Evolutionary conservation across 805 yeast species (phyloP).

Genomic region (Starmerella gropengiesseri): DNA sequence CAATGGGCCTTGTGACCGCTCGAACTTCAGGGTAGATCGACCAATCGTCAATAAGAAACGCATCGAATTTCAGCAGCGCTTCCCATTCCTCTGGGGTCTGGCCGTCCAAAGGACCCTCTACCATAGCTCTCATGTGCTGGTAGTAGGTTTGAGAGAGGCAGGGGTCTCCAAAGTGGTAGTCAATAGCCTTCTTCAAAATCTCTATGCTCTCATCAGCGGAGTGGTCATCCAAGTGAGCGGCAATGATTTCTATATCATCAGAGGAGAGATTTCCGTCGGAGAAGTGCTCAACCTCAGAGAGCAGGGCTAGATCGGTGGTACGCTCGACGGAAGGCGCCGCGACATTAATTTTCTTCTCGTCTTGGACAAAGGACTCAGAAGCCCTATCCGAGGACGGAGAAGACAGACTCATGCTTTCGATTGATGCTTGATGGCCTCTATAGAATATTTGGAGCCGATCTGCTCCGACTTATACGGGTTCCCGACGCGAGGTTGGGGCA

Average conservation of each 20-base stretch:
- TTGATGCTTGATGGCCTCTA: too few relatives aligned
- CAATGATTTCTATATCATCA: slow-evolving; percentile 16
- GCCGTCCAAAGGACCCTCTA: slow-evolving; percentile 16
- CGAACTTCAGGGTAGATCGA: slow-evolving; percentile 55
- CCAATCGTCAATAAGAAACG: slow-evolving; percentile 34
- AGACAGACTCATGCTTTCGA: not conserved
- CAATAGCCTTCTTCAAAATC: slow-evolving; percentile 34
- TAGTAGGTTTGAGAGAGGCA: slow-evolving; percentile 36
- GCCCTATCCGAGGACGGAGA: not conserved
- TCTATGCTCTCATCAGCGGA: slow-evolving; percentile 33
- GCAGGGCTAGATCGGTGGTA: slow-evolving; percentile 1
- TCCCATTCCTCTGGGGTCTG: slow-evolving; percentile 24
- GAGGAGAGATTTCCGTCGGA: slow-evolving; percentile 25
- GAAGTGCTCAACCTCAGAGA: slow-evolving; percentile 24
- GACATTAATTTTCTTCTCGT: not conserved
- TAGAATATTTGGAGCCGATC: too few relatives aligned
- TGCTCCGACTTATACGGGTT: too few relatives aligned
- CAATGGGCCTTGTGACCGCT: slow-evolving; percentile 43
- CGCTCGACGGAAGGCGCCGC: not conserved
- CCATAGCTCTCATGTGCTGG: slow-evolving; percentile 30
- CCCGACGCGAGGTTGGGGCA: too few relatives aligned
- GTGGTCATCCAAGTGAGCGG: slow-evolving; percentile 23
- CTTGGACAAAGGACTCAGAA: not conserved
- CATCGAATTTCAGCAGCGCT: slow-evolving; percentile 32
- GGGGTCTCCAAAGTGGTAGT: slow-evolving; percentile 38